Base-by-base conservation (phyloP, 371 early-diverging fungal species). In the Apophysomyces trapeziformis region DNA sequence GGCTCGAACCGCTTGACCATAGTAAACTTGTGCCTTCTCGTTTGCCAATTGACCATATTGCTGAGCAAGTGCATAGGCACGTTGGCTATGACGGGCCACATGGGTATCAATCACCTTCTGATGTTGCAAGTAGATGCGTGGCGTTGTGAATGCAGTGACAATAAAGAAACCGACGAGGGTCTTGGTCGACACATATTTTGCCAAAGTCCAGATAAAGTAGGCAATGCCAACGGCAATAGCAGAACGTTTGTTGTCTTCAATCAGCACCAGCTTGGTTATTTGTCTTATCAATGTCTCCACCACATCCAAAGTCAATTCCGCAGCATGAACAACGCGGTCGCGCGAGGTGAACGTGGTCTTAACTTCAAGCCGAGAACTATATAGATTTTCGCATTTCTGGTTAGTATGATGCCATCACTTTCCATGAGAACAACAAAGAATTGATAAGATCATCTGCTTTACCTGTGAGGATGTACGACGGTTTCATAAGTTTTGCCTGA, bases 111-210 rank as follows among this genome's bases (percentile, higher is more conserved):
- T 73, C 16, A 87, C 36, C 4, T 75, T 66, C 69, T 87, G 80
- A 68, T 87, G 67, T 64, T 85, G 83, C 59, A 79, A 75, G 45
- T 87, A 87, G 11, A 87, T 61, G 7, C 83, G 78, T 38, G 87
- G 87, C 6, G 81, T 43, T 5, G 79, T 74, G 66, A 87, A 87
- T 38, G 77, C 74, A 36, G 77, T 73, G 58, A 83, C 68, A 7
- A 83, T 6, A 60, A 84, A 83, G 58, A 84, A 21, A 9, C 78
- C 84, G 26, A 84, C 66, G 13, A 87, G 67, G 21, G 79, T 81
- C 57, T 84, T 82, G n/a, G 85, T 87, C 11, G 87, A 80, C 32
- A 87, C 77, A 67, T 75, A 81, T 37, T 82, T 83, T 58, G 84
- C 82, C 59, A 87, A 64, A 18, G 85, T 85, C 87, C 87, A 87